Evolutionary conservation across 2,329 filamentous ascomycete genomes (phyloP).

Genomic region (Pseudogymnoascus sp.): DNA sequence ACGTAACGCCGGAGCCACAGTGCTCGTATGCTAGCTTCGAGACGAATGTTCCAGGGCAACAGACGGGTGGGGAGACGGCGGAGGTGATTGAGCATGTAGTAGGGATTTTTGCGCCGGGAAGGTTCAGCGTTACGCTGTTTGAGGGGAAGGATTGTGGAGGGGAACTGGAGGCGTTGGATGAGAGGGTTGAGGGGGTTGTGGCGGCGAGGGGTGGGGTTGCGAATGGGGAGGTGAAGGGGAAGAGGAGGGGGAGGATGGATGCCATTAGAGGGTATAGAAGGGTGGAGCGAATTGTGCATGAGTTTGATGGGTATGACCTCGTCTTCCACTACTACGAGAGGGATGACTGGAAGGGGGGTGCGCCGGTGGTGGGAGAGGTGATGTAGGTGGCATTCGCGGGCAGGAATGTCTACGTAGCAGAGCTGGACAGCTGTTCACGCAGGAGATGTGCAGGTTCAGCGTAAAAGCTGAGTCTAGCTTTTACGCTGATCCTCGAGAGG

Average conservation of each 20-base stretch:
- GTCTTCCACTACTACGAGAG: conserved; percentile 96
- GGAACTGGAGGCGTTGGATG: conserved; percentile 29
- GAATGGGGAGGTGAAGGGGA: conserved; percentile 15
- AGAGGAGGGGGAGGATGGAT: conserved; percentile 48
- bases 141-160: conserved; percentile 60
- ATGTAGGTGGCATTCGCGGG: conserved; percentile 9
- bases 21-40: conserved; percentile 98
- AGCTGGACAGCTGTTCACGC: not conserved
- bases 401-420: not conserved
- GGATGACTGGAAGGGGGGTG: conserved; percentile 55
- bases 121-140: conserved; percentile 94
- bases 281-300: conserved; percentile 91
- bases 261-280: conserved; percentile 77
- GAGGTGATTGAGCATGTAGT: conserved; percentile 93
- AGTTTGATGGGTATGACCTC: conserved; percentile 93
- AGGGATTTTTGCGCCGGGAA: conserved; percentile 91
- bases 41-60: conserved; percentile 87
- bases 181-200: conserved; percentile 25
- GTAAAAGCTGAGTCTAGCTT: too few species aligned
- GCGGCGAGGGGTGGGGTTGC: conserved; percentile 29
- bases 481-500: not conserved
- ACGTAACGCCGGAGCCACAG: conserved; percentile 93
- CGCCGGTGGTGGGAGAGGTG: conserved; percentile 27
- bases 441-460: not conserved
- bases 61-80: conserved; percentile 78